These are phyloP conservation scores for Mrakiaceae sp. DNA, from an alignment of 1,284 basidiomycete genomes.

Conservation along the genomic window DNA sequence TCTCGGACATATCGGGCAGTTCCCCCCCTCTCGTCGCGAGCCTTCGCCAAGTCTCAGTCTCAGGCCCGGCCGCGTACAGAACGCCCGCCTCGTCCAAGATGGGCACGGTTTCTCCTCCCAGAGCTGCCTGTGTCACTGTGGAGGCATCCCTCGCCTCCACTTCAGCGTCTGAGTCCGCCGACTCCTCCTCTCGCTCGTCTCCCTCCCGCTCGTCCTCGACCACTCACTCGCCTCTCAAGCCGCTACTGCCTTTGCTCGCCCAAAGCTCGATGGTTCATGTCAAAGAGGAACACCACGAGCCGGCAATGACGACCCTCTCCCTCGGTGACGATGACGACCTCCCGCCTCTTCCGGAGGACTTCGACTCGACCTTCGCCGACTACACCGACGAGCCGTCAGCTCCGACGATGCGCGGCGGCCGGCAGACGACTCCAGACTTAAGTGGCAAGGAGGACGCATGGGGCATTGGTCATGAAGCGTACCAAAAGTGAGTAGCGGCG, in stretches of 20 bases:
- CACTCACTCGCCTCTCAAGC: not conserved
- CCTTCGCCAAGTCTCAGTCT: no score
- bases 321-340: not conserved
- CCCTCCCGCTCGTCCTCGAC: not conserved
- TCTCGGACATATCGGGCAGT: no score
- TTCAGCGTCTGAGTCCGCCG: not conserved
- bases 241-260: no score
- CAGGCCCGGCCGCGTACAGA: no score
- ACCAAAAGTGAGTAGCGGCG: conserved; percentile 41
- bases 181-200: not conserved
- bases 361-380: conserved; percentile 5
- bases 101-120: no score
- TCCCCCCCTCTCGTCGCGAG: no score
- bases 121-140: no score
- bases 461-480: conserved; percentile 50
- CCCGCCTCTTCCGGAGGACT: conserved; percentile 6
- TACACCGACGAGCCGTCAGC: not conserved
- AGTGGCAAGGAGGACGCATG: conserved; percentile 9
- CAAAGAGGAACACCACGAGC: no score
- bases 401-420: not conserved
- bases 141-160: not conserved
- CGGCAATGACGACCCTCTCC: no score
- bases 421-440: conserved; percentile 6
- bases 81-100: no score
- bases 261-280: no score